Evolutionary conservation across 1,284 basidiomycete genomes (phyloP).

Genomic region (Pyrrhoderma lamaoense): DNA sequence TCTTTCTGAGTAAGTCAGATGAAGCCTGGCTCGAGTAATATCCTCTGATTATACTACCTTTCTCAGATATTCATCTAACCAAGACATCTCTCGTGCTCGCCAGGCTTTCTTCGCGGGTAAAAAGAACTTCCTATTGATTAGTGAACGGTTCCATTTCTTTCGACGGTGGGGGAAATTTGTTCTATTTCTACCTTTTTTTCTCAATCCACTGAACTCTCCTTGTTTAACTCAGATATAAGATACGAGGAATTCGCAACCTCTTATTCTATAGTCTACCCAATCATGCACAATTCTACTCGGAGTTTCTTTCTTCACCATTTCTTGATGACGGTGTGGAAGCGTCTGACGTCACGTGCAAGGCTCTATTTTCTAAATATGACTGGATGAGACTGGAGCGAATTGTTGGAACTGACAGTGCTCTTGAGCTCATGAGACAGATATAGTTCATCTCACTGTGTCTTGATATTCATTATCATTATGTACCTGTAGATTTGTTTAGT

Average conservation of each 20-base stretch:
- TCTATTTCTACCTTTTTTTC: not conserved
- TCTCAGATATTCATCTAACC: conserved; percentile 82
- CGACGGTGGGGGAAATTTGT: conserved; percentile 46
- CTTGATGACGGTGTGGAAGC: conserved; percentile 73
- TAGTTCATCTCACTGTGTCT: no score
- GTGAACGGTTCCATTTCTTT: conserved; percentile 98
- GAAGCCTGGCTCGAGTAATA: no score
- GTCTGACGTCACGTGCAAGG: conserved; percentile 68
- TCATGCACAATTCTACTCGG: conserved; percentile 87
- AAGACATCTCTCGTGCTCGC: conserved; percentile 89
- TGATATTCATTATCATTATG: no score
- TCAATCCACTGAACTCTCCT: conserved; percentile 1
- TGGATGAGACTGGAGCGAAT: conserved; percentile 82
- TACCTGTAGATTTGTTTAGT: no score
- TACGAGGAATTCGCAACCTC: conserved; percentile 86
- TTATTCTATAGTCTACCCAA: conserved; percentile 91
- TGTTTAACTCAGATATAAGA: conserved; percentile 60
- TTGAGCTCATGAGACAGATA: conserved; percentile 12
- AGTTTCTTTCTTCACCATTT: conserved; percentile 84
- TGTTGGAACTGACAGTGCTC: conserved; percentile 31
- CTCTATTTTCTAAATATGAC: conserved; percentile 86
- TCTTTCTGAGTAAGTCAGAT: conserved; percentile 92
- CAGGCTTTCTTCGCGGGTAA: conserved; percentile 90
- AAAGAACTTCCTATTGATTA: conserved; percentile 83
- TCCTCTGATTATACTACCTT: no score